Conservation (phyloP, 2,329 filamentous ascomycete species). For the Fusarium tupiense region DNA sequence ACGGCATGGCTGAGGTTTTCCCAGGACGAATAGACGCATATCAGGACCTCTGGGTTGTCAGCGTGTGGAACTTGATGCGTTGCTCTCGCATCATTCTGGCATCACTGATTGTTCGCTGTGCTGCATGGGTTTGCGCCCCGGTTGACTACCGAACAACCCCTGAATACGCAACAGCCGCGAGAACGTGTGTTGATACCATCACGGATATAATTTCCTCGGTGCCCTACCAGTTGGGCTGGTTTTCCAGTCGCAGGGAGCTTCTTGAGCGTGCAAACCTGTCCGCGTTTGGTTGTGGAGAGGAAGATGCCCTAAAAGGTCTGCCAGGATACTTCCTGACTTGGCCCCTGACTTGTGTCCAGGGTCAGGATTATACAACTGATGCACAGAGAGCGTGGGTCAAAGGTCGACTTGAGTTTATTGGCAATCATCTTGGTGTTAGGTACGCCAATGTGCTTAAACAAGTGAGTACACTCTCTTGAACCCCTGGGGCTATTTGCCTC, state of each 20-base stretch:
- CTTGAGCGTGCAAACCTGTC: constrained; percentile 53
- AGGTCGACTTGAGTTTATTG: constrained; percentile 65
- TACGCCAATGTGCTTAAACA: constrained; percentile 66
- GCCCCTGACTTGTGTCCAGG: constrained; percentile 64
- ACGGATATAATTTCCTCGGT: constrained; percentile 69
- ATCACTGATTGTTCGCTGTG: constrained; percentile 66
- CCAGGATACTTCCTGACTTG: constrained; percentile 69
- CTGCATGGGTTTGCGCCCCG: constrained; percentile 68
- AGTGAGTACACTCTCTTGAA: constrained; percentile 51
- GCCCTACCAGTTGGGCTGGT: constrained; percentile 71
- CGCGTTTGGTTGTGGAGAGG: constrained; percentile 60
- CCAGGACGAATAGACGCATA: constrained; percentile 70
- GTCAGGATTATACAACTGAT: constrained; percentile 68
- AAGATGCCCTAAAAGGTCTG: constrained; percentile 62
- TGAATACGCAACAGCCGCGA: constrained; percentile 66
- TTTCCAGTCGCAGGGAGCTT: constrained; percentile 56
- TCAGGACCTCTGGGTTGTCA: constrained; percentile 67
- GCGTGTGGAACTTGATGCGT: constrained; percentile 65
- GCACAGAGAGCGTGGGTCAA: constrained; percentile 65
- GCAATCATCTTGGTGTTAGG: constrained; percentile 64
- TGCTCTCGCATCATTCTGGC: constrained; percentile 64
- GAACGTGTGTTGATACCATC: constrained; percentile 62
- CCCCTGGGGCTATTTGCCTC: not conserved
- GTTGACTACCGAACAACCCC: constrained; percentile 71
- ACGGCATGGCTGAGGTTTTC: constrained; percentile 64